Conservation (phyloP, 176 grass and related monocot species). For the Tillandsia fasciculata region DNA sequence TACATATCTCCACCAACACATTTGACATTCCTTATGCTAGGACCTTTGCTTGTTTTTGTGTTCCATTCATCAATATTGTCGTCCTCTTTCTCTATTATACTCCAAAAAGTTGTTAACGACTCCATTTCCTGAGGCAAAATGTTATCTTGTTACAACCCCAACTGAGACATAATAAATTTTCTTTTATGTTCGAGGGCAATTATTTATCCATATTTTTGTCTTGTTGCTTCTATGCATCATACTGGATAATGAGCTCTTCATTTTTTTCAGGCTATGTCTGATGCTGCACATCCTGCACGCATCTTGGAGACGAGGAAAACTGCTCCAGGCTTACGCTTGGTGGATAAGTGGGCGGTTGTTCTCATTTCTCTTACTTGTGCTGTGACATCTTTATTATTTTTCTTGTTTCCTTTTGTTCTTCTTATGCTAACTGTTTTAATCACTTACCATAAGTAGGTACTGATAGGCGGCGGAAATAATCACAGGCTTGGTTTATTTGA, state of each 20-base stretch:
- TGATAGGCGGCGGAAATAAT: conserved; percentile 94
- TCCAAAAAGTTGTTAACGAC: no score
- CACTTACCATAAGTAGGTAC: conserved; percentile 37
- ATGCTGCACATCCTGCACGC: conserved; percentile 74
- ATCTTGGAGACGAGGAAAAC: conserved; percentile 96
- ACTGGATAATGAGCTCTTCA: background rate
- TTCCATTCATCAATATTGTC: no score
- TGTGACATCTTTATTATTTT: conserved; percentile 3
- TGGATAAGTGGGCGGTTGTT: conserved; percentile 91
- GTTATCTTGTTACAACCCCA: background rate
- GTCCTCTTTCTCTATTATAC: no score
- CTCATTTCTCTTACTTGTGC: conserved; percentile 15
- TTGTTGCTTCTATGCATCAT: background rate
- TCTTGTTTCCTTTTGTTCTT: conserved; percentile 2
- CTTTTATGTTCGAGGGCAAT: background rate
- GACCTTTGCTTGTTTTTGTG: no score
- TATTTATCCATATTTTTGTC: background rate
- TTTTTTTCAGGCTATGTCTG: conserved; percentile 63
- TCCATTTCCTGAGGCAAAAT: background rate
- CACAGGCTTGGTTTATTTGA: conserved; percentile 97
- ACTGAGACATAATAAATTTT: background rate
- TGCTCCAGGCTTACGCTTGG: conserved; percentile 77
- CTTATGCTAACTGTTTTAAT: background rate
- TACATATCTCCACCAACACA: no score
- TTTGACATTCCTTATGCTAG: no score